Evolutionary conservation across 805 yeast species (phyloP), one percentile per base, ranked within the genome.

Genomic region (Metschnikowia vanudenii): DNA sequence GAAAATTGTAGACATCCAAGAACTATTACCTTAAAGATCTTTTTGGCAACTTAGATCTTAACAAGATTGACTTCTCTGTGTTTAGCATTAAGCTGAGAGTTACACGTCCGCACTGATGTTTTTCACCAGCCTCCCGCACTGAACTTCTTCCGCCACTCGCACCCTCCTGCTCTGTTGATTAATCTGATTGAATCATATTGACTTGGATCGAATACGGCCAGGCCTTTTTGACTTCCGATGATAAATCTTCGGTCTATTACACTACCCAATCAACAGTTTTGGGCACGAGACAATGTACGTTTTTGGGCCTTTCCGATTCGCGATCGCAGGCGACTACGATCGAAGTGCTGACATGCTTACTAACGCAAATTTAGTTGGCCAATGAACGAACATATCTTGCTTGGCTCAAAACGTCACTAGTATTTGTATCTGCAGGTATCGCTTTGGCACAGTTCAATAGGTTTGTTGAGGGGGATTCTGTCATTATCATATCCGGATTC

Each of bases 381-480:
- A 54, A 54, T 31, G 58, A 54, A 30, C 18, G 58, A 16, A 54
- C 58, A 18, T 54, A 50, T 34, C 50, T 54, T 11, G 55, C 58
- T 12, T 54, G 58, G 58, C 50, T 54, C 32, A 45, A 53, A 6
- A 51, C 58, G 12, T 52, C 56, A n/a, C 52, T 54, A 4, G 47
- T 50, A 13, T 41, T 54, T 18, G 52, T 54, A 2, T 50, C 56
- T 6, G 47, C 43, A 4, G 56, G 58, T 2, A 43, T 51, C 9
- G 54, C 51, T 5, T 39, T 54, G 18, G 46, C 49, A 11, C 57
- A 54, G 35, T 35, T 53, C 35, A 38, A 43, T 47, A 40, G 45
- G 8, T 51, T 50, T 36, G 41, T 41, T 14, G 49, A 39, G 18
- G 37, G 33, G 6, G 26, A 43, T 5, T 34, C 49, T 2, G 37